These are phyloP conservation scores for Poterioochromonas sp. DNA, from an alignment of 352 stramenopile genomes.

Conservation along the genomic window DNA sequence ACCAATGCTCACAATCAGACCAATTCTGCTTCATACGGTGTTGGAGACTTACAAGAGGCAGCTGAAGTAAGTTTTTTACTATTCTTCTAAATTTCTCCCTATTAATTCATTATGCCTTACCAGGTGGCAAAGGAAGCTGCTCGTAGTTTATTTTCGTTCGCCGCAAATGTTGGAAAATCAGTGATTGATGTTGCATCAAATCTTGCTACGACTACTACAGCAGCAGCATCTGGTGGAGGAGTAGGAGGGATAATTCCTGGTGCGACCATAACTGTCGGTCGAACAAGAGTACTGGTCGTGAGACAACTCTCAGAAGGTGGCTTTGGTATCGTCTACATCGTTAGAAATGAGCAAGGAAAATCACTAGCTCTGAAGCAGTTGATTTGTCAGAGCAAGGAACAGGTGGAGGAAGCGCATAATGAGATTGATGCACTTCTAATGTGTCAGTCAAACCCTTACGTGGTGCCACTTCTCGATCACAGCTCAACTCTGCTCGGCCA, in stretches of 20 bases:
- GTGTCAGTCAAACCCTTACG: not conserved
- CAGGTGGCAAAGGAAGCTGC: not conserved
- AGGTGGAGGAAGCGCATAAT: conserved; percentile 4
- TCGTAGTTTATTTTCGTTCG: not conserved
- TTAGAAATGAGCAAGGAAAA: not conserved
- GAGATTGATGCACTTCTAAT: not conserved
- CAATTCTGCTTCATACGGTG: no score
- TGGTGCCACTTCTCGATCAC: not conserved
- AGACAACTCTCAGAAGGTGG: not conserved
- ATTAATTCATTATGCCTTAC: no score
- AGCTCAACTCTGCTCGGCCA: not conserved
- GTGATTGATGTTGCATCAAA: conserved; percentile 5
- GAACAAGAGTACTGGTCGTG: not conserved
- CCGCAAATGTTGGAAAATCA: not conserved
- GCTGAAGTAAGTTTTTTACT: no score
- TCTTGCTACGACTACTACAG: not conserved
- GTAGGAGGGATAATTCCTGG: no score
- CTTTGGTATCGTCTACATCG: conserved; percentile 1
- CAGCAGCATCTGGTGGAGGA: not conserved
- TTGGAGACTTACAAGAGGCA: no score
- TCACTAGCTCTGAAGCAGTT: not conserved
- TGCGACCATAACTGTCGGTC: not conserved
- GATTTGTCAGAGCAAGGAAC: conserved; percentile 16
- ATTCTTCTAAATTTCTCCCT: no score
- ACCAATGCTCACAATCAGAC: no score